phyloP scores from a whole-genome alignment of 2,329 filamentous ascomycete species.

The Phoma sp. region DNA sequence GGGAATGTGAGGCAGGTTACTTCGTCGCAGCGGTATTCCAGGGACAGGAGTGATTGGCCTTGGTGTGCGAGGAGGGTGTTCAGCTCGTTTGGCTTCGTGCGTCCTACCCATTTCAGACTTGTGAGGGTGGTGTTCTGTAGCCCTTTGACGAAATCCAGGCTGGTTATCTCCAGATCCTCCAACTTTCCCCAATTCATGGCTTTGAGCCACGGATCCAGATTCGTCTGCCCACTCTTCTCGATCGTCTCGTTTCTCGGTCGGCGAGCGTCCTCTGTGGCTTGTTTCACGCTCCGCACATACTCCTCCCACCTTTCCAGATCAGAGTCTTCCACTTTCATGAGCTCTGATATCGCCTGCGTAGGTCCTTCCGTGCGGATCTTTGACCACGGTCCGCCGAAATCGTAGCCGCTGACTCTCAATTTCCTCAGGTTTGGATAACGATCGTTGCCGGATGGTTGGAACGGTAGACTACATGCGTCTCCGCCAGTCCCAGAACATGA shows the following conservation, averaged over 20 bases:
- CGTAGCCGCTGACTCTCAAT: background rate
- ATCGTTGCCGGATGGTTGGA: background rate
- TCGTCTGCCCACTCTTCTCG: background rate
- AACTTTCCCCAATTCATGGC: too few relatives aligned
- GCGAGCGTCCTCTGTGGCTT: background rate
- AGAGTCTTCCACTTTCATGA: background rate
- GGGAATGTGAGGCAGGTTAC: too few relatives aligned
- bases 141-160: too few relatives aligned
- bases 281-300: background rate
- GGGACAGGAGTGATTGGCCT: too few relatives aligned
- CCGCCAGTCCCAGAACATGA: background rate
- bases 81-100: too few relatives aligned
- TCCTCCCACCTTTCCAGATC: background rate
- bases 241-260: background rate
- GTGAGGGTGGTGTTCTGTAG: too few relatives aligned
- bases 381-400: background rate
- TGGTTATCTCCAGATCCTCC: too few relatives aligned
- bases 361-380: background rate
- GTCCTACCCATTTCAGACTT: too few relatives aligned
- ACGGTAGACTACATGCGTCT: background rate
- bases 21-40: too few relatives aligned
- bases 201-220: background rate
- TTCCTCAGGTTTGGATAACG: background rate
- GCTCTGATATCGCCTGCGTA: background rate
- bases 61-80: too few relatives aligned